Base-by-base conservation (phyloP, 116 monocot genomes). In the Papilionanthe hybrid region DNA sequence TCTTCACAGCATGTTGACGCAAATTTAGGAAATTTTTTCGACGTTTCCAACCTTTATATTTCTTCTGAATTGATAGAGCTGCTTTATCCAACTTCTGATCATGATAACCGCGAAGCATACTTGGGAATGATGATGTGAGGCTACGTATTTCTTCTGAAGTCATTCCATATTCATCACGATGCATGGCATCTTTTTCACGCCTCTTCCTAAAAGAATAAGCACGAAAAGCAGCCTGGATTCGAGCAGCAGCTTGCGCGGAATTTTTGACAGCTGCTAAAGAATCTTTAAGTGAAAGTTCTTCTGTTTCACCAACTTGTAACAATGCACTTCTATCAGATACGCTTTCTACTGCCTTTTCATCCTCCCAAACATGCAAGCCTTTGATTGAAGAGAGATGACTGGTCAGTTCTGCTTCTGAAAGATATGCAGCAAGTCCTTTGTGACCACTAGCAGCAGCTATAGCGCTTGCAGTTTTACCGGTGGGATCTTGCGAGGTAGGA, bases 201-300 rank as follows among this genome's bases (percentile, higher is more conserved):
- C 83, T 89, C 84, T 82, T 94, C 81, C 81, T 89, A 76, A 97
- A 97, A 67, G 97, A 97, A 85, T 89, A 88, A 43, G 88, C 89
- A 77, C 97, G 90, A 56, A 97, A 97, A 74, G 94, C 94, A 78
- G 88, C 77, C 80, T 92, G 94, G 78, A 97, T 97, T 32, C 94
- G 88, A 48, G 94, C 92, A 22, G 94, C 97, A 68, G 94, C 92
- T 83, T 92, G 94, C 77, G 92, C 79, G 42, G 97, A 85, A 86
- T 94, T 94, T 84, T 91, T 91, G 17, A 87, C 92, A 58, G 94
- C 97, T 78, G 87, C 89, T 80, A 97, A 83, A 72, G 88, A 91
- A 78, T 92, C 91, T 87, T 88, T 86, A 41, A 97, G 85, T 30
- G 94, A 92, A 72, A 86, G 80, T 42, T 90, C 89, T 79, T 94